These are phyloP conservation scores for Aspergillus latus DNA, from an alignment of 2,329 filamentous ascomycete genomes.

Conservation along the genomic window DNA sequence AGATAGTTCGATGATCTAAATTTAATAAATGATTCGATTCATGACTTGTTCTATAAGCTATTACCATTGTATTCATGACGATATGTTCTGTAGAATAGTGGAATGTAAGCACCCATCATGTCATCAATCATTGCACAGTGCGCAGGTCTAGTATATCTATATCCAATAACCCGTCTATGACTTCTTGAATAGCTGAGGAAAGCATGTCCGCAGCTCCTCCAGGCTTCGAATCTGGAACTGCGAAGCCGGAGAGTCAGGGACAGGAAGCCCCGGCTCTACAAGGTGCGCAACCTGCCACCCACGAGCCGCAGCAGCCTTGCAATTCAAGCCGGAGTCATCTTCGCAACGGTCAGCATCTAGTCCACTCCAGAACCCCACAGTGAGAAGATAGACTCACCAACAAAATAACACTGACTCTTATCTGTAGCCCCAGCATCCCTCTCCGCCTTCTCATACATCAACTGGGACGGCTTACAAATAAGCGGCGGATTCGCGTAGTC, in stretches of 20 bases:
- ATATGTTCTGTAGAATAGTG: neutral
- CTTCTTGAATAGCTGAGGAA: constrained; percentile 80
- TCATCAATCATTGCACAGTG: neutral
- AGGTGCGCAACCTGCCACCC: constrained; percentile 88
- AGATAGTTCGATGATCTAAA: neutral
- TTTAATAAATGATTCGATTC: constrained; percentile 3
- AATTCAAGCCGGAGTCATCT: constrained; percentile 87
- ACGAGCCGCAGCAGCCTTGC: constrained; percentile 69
- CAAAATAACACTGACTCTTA: constrained; percentile 79
- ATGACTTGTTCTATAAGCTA: constrained; percentile 3
- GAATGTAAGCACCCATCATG: neutral
- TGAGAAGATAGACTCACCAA: constrained; percentile 62
- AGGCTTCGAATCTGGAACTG: constrained; percentile 74
- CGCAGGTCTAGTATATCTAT: neutral
- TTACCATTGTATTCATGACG: neutral
- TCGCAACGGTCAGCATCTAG: constrained; percentile 17
- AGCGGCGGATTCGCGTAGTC: constrained; percentile 75
- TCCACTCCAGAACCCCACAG: neutral
- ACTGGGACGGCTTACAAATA: constrained; percentile 79
- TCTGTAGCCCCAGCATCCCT: constrained; percentile 70
- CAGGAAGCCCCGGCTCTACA: constrained; percentile 70
- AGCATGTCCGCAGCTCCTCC: constrained; percentile 71
- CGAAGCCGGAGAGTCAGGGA: constrained; percentile 64
- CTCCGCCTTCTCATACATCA: constrained; percentile 90
- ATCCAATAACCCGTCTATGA: neutral